phyloP scores from a whole-genome alignment of 768 basidiomycete species.

The Lactifluus piperatus region DNA sequence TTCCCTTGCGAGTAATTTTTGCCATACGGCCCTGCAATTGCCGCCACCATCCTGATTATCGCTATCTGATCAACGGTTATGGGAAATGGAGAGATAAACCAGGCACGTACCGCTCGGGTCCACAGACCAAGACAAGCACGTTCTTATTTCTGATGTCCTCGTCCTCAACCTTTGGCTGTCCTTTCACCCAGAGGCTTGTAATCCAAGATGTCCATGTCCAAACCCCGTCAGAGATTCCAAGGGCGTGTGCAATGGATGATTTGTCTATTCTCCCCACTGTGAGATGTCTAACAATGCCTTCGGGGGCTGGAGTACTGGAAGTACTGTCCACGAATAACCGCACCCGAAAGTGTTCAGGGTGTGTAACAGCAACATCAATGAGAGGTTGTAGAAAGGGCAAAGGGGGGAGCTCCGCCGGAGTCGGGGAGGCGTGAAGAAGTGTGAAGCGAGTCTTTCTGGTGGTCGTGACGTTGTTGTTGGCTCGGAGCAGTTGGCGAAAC shows the following conservation, averaged over 20 bases:
- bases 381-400: conserved; percentile 48
- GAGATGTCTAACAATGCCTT: conserved; percentile 23
- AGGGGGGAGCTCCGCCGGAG: conserved; percentile 62
- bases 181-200: conserved; percentile 3
- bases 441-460: conserved; percentile 46
- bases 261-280: conserved; percentile 49
- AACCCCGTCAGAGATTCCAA: conserved; percentile 26
- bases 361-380: conserved; percentile 33
- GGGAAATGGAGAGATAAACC: not conserved
- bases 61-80: not conserved
- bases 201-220: conserved; percentile 28
- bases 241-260: conserved; percentile 35
- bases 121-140: conserved; percentile 67
- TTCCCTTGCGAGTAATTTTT: conserved; percentile 67
- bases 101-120: conserved; percentile 65
- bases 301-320: conserved; percentile 14
- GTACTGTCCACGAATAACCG: conserved; percentile 53
- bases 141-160: conserved; percentile 23
- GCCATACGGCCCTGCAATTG: conserved; percentile 70
- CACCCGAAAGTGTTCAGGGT: conserved; percentile 50
- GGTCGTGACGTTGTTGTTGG: conserved; percentile 11
- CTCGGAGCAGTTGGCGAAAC: conserved; percentile 39
- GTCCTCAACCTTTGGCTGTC: not conserved
- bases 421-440: conserved; percentile 61
- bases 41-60: conserved; percentile 55